Base-by-base conservation (phyloP, 306 rosid genomes). In the Spatholobus suberectus region DNA sequence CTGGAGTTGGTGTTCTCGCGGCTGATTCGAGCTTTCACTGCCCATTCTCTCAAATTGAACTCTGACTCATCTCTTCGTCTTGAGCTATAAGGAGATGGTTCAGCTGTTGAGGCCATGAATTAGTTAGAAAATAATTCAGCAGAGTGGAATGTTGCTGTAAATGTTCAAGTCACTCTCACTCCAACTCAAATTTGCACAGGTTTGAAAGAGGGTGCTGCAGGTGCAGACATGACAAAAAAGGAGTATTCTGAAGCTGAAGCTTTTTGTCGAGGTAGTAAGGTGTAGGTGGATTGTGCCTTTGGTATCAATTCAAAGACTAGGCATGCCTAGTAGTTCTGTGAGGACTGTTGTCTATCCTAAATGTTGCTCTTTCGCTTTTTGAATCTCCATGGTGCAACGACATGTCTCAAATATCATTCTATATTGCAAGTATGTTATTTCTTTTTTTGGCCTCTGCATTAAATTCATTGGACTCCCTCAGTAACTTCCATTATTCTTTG, bases 41-140 rank as follows among this genome's bases (percentile, higher is more conserved):
- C 74, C 97, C 99, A 94, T 46, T 92, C 98, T 84, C 85, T 89
- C 73, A 91, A 78, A 83, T 84, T 91, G 89, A 94, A 94, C 59
- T 92, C 97, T 71, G 95, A 71, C 24, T 94, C 95, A 29, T 92
- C 97, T 82, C 81, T 77, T 67, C 86, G 78, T 29, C 81, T 86
- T 70, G 93, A 85, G 44, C 73, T 84, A 73, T 76, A 85, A 13
- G 91, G 78, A 37, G 89, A 83, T 46, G 86, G 82, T 71, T 94
- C 92, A 89, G 59, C 82, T 62, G 87, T 70, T 70, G 77, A 86
- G 55, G 90, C 81, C 89, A 89, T 75, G 79, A 26, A 85, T 41
- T 59, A 70, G 35, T 37, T 68, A 3, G 52, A 15, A 82, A 20
- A 35, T 6, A 80, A 23, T 51, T 81, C 80, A 73, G 27, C 65